Base-by-base conservation (phyloP, 2,329 filamentous ascomycete genomes). In the Calonectria multiphialidica region DNA sequence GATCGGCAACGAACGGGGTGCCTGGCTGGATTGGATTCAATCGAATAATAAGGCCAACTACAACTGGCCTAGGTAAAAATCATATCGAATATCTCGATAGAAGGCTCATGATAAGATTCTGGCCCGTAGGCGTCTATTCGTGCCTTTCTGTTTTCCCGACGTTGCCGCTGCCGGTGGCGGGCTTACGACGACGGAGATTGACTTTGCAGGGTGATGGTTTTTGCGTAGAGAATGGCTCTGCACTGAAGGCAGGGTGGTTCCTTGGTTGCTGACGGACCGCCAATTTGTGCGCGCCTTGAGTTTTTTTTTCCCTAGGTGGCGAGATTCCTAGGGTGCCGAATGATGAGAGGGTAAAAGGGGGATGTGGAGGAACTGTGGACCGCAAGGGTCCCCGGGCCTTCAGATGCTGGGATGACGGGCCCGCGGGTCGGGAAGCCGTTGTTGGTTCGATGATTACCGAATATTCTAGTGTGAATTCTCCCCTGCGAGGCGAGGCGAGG, bases 261-360 rank as follows among this genome's bases (percentile, higher is more conserved):
- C 44, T 70, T 63, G 63, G 37, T 44, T 44, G 23, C 30, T 28
- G 59, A 21, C 40, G 37, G 45, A 49, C 49, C 49, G 59, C 30
- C 42, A 50, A 61, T 33, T 23, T 35, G 37, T 69, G 69, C 61
- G 69, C 61, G 25, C 33, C 53, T 25, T 47, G 47, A 30, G 55
- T 47, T 53, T 47, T 47, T 62, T 47, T 16, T 49, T 59, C 30
- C 16, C 45, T 44, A 62, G 55, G 53, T 68, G 66, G 66, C 71
- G 64, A 69, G 66, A 74, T 66, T 63, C 68, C 33, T 23, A 35
- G 66, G 50, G 40, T 66, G 55, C 40, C 67, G 64, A 68, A 42
- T 65, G 67, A 69, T 73, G 37, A 68, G 53, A 70, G 70, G 68
- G 64, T 75, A 71, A 68, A 74, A 75, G 71, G 67, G 68, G 65